Evolutionary conservation across 2,329 filamentous ascomycete species (phyloP), one percentile per base, ranked within the genome.

Genomic region (Seiridium cupressi): DNA sequence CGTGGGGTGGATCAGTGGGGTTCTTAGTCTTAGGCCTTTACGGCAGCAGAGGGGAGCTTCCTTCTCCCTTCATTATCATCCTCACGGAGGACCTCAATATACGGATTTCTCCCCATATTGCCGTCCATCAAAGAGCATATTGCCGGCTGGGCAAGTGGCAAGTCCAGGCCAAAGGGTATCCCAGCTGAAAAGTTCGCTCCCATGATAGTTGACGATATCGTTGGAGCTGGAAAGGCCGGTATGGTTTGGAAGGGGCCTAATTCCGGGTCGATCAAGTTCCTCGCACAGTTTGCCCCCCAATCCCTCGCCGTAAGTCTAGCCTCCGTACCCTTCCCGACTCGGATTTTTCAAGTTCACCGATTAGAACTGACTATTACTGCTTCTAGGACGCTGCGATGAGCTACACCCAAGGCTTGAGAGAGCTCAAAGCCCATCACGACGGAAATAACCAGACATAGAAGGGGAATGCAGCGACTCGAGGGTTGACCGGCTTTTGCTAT

Each of bases 121-220:
- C n/a, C n/a, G n/a, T n/a, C n/a, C n/a, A 68, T 68, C 56, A 18
- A 62, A 31, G 36, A 62, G 3, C 61, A 49, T 5, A 66, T 68
- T 13, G 60, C 58, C 34, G 59, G 60, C 13, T 66, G 62, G 64
- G 63, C 65, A 4, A 68, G 42, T 4, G 66, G 66, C 44, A 53
- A 60, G 59, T 44, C 57, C 35, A 64, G 63, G 40, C 65, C 65
- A 1, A 46, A 54, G 48, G 62, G 62, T 8, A 35, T 47, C 3
- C 40, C 64, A 5, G 51, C 60, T 4, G 66, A 56, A 6, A 40
- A 60, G 49, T 65, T 66, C 31, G 58, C 60, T n/a, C 60, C 61
- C 47, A n/a, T 38, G 4, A 31, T 66, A 11, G 49, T 64, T 9
- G 61, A 59, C 6, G 62, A 64, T 32, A 57, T 66, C 10, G 60